phyloP scores from a whole-genome alignment of 2,329 filamentous ascomycete species.

The Ophiocordyceps camponoti-saundersi region DNA sequence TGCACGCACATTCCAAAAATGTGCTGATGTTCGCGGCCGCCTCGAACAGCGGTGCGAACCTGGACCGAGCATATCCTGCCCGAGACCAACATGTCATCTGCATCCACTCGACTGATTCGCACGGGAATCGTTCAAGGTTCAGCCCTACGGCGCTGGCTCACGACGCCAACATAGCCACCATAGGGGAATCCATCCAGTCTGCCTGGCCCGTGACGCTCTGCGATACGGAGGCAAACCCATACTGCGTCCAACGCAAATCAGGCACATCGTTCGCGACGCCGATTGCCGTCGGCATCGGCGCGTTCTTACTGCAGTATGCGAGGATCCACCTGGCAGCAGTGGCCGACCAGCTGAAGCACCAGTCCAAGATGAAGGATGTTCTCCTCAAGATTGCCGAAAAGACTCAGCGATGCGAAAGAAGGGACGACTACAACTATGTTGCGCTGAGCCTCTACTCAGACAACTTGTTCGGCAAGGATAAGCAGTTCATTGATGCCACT shows the following conservation, averaged over 20 bases:
- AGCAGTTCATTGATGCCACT: not conserved
- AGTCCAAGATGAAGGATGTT: not conserved
- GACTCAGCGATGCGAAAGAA: not conserved
- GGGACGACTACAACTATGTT: not conserved
- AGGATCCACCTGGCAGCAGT: not conserved
- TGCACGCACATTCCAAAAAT: not conserved
- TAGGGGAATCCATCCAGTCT: conserved; percentile 4
- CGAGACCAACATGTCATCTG: conserved; percentile 4
- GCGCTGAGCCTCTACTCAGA: not conserved
- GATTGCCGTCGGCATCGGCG: conserved; percentile 4
- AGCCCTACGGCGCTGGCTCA: conserved; percentile 3
- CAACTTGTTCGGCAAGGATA: not conserved
- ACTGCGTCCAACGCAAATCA: not conserved
- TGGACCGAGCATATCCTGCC: conserved; percentile 4
- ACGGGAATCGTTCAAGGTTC: conserved; percentile 4
- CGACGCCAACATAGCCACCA: conserved; percentile 1
- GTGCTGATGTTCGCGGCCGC: not conserved
- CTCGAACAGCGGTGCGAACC: not conserved
- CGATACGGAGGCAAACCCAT: not conserved
- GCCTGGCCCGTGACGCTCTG: conserved; percentile 1
- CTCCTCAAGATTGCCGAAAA: not conserved
- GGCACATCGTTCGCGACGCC: conserved; percentile 6
- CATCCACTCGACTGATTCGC: conserved; percentile 4
- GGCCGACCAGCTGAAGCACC: not conserved
- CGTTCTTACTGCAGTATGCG: conserved; percentile 3